A percentile compares a stretch with the other conserved stretches of the same genome.
Evolutionary conservation across 2,329 filamentous ascomycete genomes (phyloP).

Genomic region (Venturia nashicola): DNA sequence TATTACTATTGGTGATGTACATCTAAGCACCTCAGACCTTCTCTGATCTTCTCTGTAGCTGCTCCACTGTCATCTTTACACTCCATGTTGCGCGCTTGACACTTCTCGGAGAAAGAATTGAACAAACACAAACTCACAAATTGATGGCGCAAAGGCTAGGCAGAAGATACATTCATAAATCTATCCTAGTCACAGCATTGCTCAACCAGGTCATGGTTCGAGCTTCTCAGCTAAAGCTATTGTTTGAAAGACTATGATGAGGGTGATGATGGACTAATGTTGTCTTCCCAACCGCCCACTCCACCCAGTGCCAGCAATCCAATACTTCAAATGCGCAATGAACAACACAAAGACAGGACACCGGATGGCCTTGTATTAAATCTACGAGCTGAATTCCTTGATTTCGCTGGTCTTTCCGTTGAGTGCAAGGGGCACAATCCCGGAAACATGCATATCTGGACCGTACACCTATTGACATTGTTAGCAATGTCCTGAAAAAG

Average conservation of each 20-base stretch:
- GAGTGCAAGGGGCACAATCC: conserved; percentile 89
- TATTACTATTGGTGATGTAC: too few species aligned
- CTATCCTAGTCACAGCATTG: neutral
- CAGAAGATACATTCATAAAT: neutral
- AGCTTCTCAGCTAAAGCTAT: neutral
- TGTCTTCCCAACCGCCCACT: neutral
- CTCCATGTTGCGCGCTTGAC: neutral
- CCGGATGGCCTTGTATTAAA: neutral
- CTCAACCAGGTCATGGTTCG: neutral
- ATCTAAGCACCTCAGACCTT: too few species aligned
- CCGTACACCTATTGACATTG: conserved; percentile 41
- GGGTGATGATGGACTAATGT: neutral
- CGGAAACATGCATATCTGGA: conserved; percentile 77
- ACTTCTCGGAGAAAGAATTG: neutral
- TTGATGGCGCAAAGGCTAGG: neutral
- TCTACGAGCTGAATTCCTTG: conserved; percentile 47
- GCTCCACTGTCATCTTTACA: too few species aligned
- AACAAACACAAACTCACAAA: neutral
- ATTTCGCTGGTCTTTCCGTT: conserved; percentile 46
- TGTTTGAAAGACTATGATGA: neutral
- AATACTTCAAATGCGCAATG: neutral
- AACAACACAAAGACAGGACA: neutral
- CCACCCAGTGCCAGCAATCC: neutral
- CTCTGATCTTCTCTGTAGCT: neutral
- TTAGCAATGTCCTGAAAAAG: neutral